Evolutionary conservation across 768 basidiomycete species (phyloP), one percentile per base, ranked within the genome.

Genomic region (Trametes maxima): DNA sequence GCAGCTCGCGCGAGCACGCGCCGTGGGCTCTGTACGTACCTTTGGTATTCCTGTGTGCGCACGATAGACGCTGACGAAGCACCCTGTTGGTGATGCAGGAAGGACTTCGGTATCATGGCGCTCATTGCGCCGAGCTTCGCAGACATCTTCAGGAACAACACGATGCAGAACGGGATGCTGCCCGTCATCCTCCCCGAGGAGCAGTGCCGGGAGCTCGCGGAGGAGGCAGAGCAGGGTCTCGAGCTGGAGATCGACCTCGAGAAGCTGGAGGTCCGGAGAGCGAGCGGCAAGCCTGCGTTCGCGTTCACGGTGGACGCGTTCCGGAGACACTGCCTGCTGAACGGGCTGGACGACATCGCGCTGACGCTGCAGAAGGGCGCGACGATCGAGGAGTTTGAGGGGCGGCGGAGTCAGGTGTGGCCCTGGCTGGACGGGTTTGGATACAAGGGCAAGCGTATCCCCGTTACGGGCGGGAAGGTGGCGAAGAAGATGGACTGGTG

Each of bases 381-480:
- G 11, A 73, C 80, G n/a, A 97, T 99, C 65, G 79, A 81, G 61
- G 67, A 74, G 44, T 99, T 98, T 68, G 97, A 99, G 82, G 70
- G 82, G 69, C 83, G 82, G 68, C 76, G 97, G 65, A 89, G 86
- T 25, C 78, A 85, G 69, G 72, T 78, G 59, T 98, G 95, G 94
- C 92, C 97, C 5, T 99, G 97, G 97, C 76, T 98, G 72, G 93
- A 99, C 70, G 97, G 96, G 37, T 91, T 96, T 63, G 94, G 94
- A 25, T 97, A 94, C 77, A 81, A 87, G 70, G 89, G 87, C 47
- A 84, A 80, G 44, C 89, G 88, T 72, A 92, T 94, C 55, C 86
- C 88, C 2, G 76, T 86, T 21, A 68, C 72, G 8, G 67, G 77
- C 7, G 68, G 62, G 19, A 80, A 77, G 70, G 70, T 71, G 48